phyloP scores from a whole-genome alignment of 257 asterid species.

The Dorcoceras hygrometricum region DNA sequence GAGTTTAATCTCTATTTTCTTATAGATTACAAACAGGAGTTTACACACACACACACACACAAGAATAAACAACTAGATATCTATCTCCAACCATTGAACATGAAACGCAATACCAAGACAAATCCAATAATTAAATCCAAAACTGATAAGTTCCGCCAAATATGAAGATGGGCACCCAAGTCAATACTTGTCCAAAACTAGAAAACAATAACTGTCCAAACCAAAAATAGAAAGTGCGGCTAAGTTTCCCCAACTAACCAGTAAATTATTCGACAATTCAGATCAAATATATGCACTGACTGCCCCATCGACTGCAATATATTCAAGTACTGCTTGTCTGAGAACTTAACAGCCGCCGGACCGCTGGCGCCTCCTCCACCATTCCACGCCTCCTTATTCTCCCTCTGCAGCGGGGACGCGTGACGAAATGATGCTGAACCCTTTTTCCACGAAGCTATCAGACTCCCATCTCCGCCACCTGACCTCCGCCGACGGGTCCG shows the following conservation, averaged over 20 bases:
- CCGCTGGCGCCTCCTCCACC: constrained; percentile 30
- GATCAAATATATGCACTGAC: constrained; percentile 80
- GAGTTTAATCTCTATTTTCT: neutral
- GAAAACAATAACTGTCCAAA: neutral
- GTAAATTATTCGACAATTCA: constrained; percentile 54
- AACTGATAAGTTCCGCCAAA: neutral
- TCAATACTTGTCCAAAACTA: neutral
- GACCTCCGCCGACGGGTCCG: constrained; percentile 42
- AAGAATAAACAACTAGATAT: too few relatives aligned
- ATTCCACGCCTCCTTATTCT: constrained; percentile 33
- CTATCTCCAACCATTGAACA: neutral
- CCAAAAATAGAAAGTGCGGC: constrained; percentile 15
- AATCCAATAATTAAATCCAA: neutral
- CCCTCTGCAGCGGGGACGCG: constrained; percentile 37
- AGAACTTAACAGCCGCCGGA: constrained; percentile 56
- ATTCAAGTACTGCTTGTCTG: constrained; percentile 78
- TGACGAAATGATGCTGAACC: constrained; percentile 59
- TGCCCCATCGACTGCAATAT: constrained; percentile 97
- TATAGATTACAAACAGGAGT: neutral
- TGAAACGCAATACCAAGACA: neutral
- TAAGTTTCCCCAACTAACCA: constrained; percentile 56
- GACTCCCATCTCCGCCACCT: constrained; percentile 37
- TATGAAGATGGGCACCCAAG: constrained; percentile 5
- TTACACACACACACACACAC: neutral
- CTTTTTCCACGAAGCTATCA: constrained; percentile 46